A percentile compares a stretch with the other conserved stretches of the same genome.
Evolutionary conservation across 78 protist species (phyloP).

Genomic region (Speleostelium caveatum): DNA sequence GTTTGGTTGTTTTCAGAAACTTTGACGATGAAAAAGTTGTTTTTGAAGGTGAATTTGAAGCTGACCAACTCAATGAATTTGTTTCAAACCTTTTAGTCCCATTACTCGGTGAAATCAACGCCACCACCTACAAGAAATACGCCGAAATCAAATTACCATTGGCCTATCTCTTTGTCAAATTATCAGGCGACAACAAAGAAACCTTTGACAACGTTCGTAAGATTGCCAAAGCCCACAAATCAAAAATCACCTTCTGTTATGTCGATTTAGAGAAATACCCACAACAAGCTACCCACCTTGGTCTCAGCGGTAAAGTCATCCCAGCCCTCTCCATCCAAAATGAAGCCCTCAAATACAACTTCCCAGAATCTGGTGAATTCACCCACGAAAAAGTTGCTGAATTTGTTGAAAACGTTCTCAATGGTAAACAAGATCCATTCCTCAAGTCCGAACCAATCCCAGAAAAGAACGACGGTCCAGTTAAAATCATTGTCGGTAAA

Average conservation of each 20-base stretch:
- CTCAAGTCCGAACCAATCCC: slow-evolving; percentile 79
- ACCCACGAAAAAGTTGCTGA: slow-evolving; percentile 13
- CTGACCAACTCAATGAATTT: slow-evolving; percentile 21
- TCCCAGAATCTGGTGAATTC: slow-evolving; percentile 12
- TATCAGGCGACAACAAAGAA: slow-evolving; percentile 12
- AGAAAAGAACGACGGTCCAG: slow-evolving; percentile 71
- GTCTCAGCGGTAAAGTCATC: slow-evolving; percentile 54
- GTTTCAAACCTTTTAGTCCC: slow-evolving; percentile 48
- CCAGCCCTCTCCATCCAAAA: slow-evolving; percentile 65
- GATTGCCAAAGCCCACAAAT: slow-evolving; percentile 43
- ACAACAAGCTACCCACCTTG: slow-evolving; percentile 78
- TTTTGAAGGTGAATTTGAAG: slow-evolving; percentile 16
- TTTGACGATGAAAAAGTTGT: slow-evolving; percentile 20
- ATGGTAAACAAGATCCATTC: slow-evolving; percentile 39
- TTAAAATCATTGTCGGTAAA: slow-evolving; percentile 83
- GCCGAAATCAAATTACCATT: slow-evolving; percentile 55
- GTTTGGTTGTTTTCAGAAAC: slow-evolving; percentile 3
- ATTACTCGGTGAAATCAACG: slow-evolving; percentile 74
- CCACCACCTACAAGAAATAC: slow-evolving; percentile 73
- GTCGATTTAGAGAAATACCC: slow-evolving; percentile 58
- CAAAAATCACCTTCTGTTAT: slow-evolving; percentile 46
- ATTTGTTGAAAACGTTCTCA: slow-evolving; percentile 12
- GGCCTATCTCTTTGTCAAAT: slow-evolving; percentile 70
- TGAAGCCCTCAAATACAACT: slow-evolving; percentile 29
- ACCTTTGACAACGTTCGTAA: not conserved